Evolutionary conservation across 2,329 filamentous ascomycete genomes (phyloP).

Genomic region (Calonectria pauciramosa): DNA sequence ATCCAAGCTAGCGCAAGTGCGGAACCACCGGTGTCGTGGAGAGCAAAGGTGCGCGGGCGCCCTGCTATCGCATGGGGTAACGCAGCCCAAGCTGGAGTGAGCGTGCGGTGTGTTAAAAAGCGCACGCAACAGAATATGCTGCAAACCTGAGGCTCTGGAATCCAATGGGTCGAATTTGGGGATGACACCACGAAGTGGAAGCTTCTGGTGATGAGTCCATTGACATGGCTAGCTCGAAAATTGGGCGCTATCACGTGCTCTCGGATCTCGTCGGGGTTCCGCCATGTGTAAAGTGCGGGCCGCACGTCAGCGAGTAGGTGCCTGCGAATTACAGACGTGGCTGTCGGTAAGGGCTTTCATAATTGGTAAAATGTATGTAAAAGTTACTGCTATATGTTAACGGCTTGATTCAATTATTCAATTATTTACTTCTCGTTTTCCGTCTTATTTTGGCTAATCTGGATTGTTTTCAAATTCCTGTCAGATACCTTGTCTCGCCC

Average conservation of each 20-base stretch:
- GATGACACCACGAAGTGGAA: slow-evolving; percentile 48
- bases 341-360: background rate
- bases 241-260: slow-evolving; percentile 49
- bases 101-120: slow-evolving; percentile 19
- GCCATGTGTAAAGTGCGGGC: slow-evolving; percentile 20
- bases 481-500: background rate
- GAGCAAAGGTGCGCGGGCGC: slow-evolving; percentile 36
- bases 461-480: background rate
- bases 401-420: background rate
- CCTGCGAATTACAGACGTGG: slow-evolving; percentile 27
- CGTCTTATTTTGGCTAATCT: background rate
- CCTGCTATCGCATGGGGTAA: slow-evolving; percentile 52
- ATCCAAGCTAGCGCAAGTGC: slow-evolving; percentile 48
- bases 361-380: background rate
- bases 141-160: slow-evolving; percentile 32
- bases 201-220: slow-evolving; percentile 47
- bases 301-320: slow-evolving; percentile 34
- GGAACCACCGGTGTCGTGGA: slow-evolving; percentile 51
- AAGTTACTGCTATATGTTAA: background rate
- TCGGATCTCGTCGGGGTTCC: slow-evolving; percentile 33
- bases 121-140: slow-evolving; percentile 28
- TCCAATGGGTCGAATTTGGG: slow-evolving; percentile 42
- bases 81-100: slow-evolving; percentile 34
- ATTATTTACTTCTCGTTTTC: background rate
- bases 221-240: slow-evolving; percentile 46